phyloP scores from a whole-genome alignment of 1,139 yeast genomes.

The Petasospora fabianii region DNA sequence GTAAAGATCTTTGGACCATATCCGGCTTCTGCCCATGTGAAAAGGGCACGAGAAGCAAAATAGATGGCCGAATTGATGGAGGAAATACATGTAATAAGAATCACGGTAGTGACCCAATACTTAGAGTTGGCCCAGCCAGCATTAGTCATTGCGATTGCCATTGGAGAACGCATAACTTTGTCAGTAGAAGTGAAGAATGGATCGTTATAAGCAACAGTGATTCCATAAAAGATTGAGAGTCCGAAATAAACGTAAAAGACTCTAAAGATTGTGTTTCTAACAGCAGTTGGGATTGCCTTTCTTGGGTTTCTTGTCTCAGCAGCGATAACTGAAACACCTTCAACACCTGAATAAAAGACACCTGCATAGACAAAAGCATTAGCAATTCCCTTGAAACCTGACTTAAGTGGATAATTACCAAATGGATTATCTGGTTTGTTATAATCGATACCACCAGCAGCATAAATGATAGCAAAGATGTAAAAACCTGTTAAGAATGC shows the following conservation, averaged over 20 bases:
- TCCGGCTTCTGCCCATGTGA: constrained; percentile 47
- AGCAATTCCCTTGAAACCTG: constrained; percentile 41
- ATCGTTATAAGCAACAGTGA: constrained; percentile 69
- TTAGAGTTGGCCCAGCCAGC: constrained; percentile 48
- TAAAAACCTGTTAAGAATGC: constrained; percentile 51
- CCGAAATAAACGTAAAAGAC: constrained; percentile 66
- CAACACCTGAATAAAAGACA: constrained; percentile 76
- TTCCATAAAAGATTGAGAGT: constrained; percentile 65
- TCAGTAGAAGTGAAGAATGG: constrained; percentile 38
- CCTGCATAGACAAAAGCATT: constrained; percentile 66
- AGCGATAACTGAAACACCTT: constrained; percentile 67
- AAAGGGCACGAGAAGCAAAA: constrained; percentile 46
- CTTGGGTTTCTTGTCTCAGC: constrained; percentile 80
- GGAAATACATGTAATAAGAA: constrained; percentile 54
- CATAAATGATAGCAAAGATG: constrained; percentile 53
- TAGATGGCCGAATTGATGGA: constrained; percentile 63
- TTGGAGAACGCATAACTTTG: constrained; percentile 49
- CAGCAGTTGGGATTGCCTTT: constrained; percentile 71
- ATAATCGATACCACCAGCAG: constrained; percentile 63
- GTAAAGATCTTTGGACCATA: constrained; percentile 54
- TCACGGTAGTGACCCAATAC: constrained; percentile 51
- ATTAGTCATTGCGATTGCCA: constrained; percentile 50
- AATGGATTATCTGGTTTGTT: constrained; percentile 47
- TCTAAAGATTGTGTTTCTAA: constrained; percentile 75
- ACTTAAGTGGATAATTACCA: constrained; percentile 45